Conservation (phyloP, 2,329 filamentous ascomycete species). For the Aspergillus caelatus region DNA sequence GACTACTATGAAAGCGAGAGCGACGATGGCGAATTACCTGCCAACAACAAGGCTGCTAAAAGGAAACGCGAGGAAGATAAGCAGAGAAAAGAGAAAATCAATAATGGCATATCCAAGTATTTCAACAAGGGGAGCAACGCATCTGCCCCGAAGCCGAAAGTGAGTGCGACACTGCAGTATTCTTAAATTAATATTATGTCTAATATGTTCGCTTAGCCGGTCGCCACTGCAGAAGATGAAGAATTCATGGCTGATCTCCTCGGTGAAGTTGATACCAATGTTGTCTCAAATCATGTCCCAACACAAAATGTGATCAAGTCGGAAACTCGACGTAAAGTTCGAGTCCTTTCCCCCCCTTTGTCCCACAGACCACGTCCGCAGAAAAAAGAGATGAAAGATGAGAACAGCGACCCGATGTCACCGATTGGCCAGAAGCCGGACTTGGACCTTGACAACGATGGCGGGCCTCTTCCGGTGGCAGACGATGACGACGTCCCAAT, state of each 20-base stretch:
- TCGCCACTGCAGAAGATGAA: conserved; percentile 83
- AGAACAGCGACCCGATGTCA: conserved; percentile 52
- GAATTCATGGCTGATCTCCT: conserved; percentile 84
- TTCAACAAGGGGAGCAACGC: conserved; percentile 74
- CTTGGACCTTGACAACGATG: conserved; percentile 54
- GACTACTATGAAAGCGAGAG: conserved; percentile 63
- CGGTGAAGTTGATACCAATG: conserved; percentile 82
- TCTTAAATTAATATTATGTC: background rate
- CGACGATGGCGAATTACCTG: conserved; percentile 75
- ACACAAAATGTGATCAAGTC: conserved; percentile 70
- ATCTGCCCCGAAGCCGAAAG: conserved; percentile 76
- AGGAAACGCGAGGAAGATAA: conserved; percentile 85
- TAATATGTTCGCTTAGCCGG: conserved; percentile 54
- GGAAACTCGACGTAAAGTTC: conserved; percentile 74
- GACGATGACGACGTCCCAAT: conserved; percentile 80
- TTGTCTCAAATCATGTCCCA: conserved; percentile 57
- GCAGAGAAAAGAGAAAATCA: conserved; percentile 81
- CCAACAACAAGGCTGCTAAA: conserved; percentile 69
- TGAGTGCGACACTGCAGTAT: conserved; percentile 42
- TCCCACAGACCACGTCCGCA: conserved; percentile 59
- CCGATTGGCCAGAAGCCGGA: conserved; percentile 41
- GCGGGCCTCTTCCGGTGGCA: conserved; percentile 57
- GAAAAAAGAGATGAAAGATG: conserved; percentile 46
- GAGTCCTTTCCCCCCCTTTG: conserved; percentile 76
- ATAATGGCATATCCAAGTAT: conserved; percentile 91